Conservation (phyloP, 106 monocot genomes). For the Allium sativum region DNA sequence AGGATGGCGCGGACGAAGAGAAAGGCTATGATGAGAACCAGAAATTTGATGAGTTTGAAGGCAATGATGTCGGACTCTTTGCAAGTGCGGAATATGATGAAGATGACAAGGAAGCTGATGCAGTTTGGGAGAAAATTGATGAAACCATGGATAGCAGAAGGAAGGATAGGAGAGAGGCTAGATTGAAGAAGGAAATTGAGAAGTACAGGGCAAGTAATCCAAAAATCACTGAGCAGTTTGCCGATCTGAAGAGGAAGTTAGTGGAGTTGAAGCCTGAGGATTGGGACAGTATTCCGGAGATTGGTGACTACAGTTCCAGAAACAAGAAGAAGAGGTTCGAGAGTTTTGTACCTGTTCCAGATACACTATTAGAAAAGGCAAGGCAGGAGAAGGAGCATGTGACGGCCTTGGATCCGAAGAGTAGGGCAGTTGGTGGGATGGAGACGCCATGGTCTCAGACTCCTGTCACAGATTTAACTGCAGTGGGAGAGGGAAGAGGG, state of each 20-base stretch:
- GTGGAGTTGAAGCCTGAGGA: constrained; percentile 56
- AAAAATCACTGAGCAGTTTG: constrained; percentile 97
- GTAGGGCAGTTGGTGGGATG: constrained; percentile 68
- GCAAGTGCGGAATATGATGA: constrained; percentile 98
- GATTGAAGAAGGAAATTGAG: constrained; percentile 94
- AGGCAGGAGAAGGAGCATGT: constrained; percentile 96
- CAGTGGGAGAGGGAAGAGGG: constrained; percentile 92
- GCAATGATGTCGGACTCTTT: constrained; percentile 90
- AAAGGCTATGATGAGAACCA: constrained; percentile 99
- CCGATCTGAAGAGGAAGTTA: constrained; percentile 86
- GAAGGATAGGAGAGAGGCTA: constrained; percentile 82
- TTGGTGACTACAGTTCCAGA: constrained; percentile 80
- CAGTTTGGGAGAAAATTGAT: constrained; percentile 92
- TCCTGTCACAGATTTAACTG: constrained; percentile 88
- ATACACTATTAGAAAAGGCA: constrained; percentile 91
- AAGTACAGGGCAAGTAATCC: constrained; percentile 96
- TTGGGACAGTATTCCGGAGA: constrained; percentile 98
- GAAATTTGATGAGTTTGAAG: constrained; percentile 99
- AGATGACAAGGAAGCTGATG: constrained; percentile 94
- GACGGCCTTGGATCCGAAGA: constrained; percentile 87
- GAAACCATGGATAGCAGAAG: constrained; percentile 77
- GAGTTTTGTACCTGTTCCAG: constrained; percentile 96
- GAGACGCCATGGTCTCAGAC: constrained; percentile 96
- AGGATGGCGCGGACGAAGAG: constrained; percentile 73
- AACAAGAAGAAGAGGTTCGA: constrained; percentile 99